Conservation (phyloP, 2,329 filamentous ascomycete genomes). For the Pseudogymnoascus sp. region DNA sequence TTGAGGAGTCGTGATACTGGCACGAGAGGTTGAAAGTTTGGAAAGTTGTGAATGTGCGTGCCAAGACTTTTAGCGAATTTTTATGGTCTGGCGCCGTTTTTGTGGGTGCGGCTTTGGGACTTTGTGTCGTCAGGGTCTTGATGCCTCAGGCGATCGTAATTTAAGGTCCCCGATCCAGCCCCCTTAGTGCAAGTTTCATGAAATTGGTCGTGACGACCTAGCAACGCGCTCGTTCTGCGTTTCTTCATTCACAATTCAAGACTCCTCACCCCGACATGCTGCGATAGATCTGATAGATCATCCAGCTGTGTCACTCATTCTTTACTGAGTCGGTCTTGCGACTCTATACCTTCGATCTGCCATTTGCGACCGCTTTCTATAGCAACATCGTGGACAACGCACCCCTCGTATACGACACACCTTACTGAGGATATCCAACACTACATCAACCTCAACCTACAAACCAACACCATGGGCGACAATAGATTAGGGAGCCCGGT, state of each 20-base stretch:
- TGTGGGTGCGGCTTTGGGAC: not conserved
- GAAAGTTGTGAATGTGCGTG: constrained; percentile 14
- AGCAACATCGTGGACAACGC: not conserved
- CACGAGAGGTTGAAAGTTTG: constrained; percentile 14
- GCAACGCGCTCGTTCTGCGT: not conserved
- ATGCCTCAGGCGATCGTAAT: constrained; percentile 4
- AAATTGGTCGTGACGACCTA: not conserved
- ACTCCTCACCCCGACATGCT: not conserved
- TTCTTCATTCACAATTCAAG: not conserved
- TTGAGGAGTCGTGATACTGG: constrained; percentile 17
- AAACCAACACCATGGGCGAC: not conserved
- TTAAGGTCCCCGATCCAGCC: constrained; percentile 3
- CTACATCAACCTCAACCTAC: not conserved
- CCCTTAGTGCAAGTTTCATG: constrained; percentile 7
- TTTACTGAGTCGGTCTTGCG: not conserved
- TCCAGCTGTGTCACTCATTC: not conserved
- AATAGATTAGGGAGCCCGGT: not conserved
- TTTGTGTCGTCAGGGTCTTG: constrained; percentile 1
- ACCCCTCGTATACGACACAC: constrained; percentile 4
- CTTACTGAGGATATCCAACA: not conserved
- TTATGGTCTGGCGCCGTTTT: not conserved
- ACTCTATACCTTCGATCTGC: not conserved
- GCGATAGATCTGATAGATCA: not conserved
- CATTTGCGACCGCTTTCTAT: not conserved
- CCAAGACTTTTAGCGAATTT: constrained; percentile 9